A percentile compares a stretch with the other conserved stretches of the same genome.
Evolutionary conservation across 768 basidiomycete species (phyloP).

Genomic region (Lactarius pseudohatsudake): DNA sequence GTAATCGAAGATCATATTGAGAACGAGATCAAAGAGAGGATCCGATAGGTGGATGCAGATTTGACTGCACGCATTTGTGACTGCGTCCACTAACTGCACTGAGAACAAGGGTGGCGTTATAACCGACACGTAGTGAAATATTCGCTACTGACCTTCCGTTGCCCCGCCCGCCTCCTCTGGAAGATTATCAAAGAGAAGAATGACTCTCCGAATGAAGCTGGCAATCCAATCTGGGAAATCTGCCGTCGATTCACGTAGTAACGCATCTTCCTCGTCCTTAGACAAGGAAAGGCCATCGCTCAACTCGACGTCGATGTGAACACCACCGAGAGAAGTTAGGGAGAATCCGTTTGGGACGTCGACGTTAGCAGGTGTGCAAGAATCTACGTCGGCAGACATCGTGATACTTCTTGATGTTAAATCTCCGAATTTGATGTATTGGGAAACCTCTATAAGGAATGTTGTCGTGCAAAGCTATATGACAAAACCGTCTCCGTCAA

Average conservation of each 20-base stretch:
- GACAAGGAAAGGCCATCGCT: conserved; percentile 44
- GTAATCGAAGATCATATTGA: conserved; percentile 84
- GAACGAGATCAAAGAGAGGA: conserved; percentile 71
- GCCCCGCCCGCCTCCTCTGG: conserved; percentile 78
- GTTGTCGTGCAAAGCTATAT: conserved; percentile 68
- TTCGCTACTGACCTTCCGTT: conserved; percentile 51
- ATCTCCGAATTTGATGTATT: conserved; percentile 73
- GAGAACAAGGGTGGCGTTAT: conserved; percentile 17
- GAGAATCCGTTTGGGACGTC: conserved; percentile 30
- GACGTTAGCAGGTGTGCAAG: conserved; percentile 23
- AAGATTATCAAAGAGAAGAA: conserved; percentile 79
- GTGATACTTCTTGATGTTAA: conserved; percentile 41
- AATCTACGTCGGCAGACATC: conserved; percentile 31
- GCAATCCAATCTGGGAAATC: conserved; percentile 82
- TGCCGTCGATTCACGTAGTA: conserved; percentile 69
- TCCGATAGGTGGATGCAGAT: conserved; percentile 76
- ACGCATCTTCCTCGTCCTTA: conserved; percentile 66
- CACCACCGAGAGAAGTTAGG: conserved; percentile 37
- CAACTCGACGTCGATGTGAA: conserved; percentile 3
- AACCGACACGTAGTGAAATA: neutral
- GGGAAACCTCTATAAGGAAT: conserved; percentile 72
- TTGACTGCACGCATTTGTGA: conserved; percentile 71
- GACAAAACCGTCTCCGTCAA: conserved; percentile 22
- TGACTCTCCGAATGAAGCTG: conserved; percentile 75
- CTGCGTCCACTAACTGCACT: conserved; percentile 77